These are phyloP conservation scores for Eucalyptus pumila DNA, from an alignment of 345 rosid genomes.

Conservation along the genomic window DNA sequence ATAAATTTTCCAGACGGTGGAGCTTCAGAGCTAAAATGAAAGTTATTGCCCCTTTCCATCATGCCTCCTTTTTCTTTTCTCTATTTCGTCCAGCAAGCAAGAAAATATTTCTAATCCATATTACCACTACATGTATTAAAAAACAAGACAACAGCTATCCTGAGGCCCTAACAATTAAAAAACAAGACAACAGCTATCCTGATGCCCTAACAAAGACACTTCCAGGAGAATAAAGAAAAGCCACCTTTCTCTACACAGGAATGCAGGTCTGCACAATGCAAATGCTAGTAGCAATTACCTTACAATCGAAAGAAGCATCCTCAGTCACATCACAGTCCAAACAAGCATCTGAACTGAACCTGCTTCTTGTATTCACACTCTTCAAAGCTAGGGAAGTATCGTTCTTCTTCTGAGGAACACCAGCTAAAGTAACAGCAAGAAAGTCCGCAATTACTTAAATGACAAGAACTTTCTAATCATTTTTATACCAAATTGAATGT, in stretches of 20 bases:
- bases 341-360: constrained; percentile 3
- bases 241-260: neutral
- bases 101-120: neutral
- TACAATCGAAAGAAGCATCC: constrained; percentile 9
- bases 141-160: neutral
- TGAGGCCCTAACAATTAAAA: neutral
- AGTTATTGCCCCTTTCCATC: neutral
- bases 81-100: neutral
- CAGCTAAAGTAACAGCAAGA: constrained; percentile 6
- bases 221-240: neutral
- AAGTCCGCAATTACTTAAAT: neutral
- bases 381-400: constrained; percentile 11
- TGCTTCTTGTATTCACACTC: constrained; percentile 6
- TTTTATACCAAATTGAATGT: neutral
- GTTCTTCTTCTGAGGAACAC: constrained; percentile 22
- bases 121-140: neutral
- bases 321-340: constrained; percentile 8
- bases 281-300: constrained; percentile 19
- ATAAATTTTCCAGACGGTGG: neutral
- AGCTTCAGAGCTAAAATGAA: neutral
- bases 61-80: neutral
- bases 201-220: neutral
- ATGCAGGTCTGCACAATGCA: neutral
- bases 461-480: neutral
- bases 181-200: neutral